Evolutionary conservation across 148 eudicot species (phyloP).

Genomic region (Silene latifolia): DNA sequence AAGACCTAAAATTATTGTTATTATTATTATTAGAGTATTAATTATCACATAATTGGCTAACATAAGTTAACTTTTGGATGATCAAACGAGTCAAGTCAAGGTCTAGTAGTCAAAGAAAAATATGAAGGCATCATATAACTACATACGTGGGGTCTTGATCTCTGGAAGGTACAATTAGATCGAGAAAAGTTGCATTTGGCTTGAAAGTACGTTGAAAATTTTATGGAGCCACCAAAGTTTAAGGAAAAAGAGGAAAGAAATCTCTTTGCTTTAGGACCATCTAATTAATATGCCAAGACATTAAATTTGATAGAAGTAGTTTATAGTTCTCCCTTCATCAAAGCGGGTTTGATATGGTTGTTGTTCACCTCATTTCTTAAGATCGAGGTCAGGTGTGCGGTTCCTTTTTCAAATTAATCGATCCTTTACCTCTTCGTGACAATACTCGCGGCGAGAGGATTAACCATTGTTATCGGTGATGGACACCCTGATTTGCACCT

Average conservation of each 20-base stretch:
- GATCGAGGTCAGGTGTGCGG: no score
- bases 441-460: no score
- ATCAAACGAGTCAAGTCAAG: neutral
- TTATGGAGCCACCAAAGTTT: neutral
- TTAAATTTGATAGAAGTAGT: no score
- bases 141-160: neutral
- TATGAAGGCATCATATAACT: neutral
- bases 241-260: neutral
- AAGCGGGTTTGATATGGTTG: no score
- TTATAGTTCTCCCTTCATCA: no score
- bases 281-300: neutral
- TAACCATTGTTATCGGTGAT: no score
- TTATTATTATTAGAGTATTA: neutral
- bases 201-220: neutral
- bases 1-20: neutral
- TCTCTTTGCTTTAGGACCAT: neutral
- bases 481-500: no score
- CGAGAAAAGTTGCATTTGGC: constrained; percentile 13
- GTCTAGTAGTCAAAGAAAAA: constrained; percentile 2
- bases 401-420: no score
- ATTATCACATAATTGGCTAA: neutral
- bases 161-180: neutral
- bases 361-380: no score
- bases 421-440: no score
- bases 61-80: neutral